Base-by-base conservation (phyloP, 2,329 filamentous ascomycete species). In the Calonectria naviculata region DNA sequence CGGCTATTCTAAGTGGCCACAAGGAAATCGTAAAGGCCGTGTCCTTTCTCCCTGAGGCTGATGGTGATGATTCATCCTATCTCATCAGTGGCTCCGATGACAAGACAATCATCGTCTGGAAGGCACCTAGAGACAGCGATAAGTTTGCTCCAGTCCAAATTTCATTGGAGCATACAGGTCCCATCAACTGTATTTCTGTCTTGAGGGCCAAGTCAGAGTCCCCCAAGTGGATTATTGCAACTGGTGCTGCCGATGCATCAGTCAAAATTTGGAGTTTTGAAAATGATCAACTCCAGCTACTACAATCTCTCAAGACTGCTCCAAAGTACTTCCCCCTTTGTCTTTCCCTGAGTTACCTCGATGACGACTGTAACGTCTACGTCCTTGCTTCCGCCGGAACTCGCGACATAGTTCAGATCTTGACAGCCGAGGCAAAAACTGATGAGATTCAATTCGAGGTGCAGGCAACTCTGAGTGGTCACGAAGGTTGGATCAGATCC, bases 401-500 rank as follows among this genome's bases (percentile, higher is more conserved):
- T 3, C 92, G 90, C 71, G 93, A 92, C 68, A 89, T 87, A n/a
- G 90, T 99, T 56, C 95, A 98, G 77, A 87, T 98, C 13, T 96
- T 93, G 75, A 89, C 93, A 42, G 87, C 92, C 2, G 84, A 89
- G 6, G 79, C 85, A 38, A 78, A 81, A 8, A 65, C 76, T 19
- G 77, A 81, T 8, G 76, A 81, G 2, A 75, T 82, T 3, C 83
- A 89, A 1, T 98, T 98, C 77, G 86, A 88, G 31, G 87, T 93
- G 9, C 92, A 93, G 72, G 93, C 95, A 15, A 95, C 92, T 0
- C 88, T 99, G 24, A 89, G 91, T 0, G 97, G 97, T 4, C 97
- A 99, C 78, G 97, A 99, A 83, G 96, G 94, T 68, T 99, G 97
- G 97, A 91, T 99, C 56, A 89, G 96, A 58, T 96, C 95, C 17